Percentiles rank a stretch among this genome's conserved stretches.
phyloP scores from a whole-genome alignment of 2,329 filamentous ascomycete species.

The Aureobasidium sp. region DNA sequence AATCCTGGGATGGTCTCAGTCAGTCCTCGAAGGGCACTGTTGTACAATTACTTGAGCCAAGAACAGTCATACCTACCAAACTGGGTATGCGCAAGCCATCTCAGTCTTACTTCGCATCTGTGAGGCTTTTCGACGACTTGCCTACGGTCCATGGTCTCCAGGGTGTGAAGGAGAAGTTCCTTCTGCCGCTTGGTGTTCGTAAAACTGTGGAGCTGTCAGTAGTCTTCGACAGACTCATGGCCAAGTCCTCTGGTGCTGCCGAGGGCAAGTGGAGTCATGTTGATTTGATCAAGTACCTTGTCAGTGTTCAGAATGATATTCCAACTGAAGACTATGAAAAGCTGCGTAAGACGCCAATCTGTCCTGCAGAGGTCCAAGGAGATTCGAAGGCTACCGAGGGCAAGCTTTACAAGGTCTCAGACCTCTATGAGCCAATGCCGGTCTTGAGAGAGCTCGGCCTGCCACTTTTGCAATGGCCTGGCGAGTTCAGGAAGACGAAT shows the following conservation, averaged over 20 bases:
- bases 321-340: conserved; percentile 73
- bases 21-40: conserved; percentile 59
- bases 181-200: conserved; percentile 75
- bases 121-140: conserved; percentile 90
- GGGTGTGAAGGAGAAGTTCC: conserved; percentile 83
- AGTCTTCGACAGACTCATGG: conserved; percentile 81
- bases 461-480: conserved; percentile 77
- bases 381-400: conserved; percentile 28
- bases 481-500: conserved; percentile 57
- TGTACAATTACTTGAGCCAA: conserved; percentile 55
- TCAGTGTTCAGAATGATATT: conserved; percentile 85
- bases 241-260: conserved; percentile 44
- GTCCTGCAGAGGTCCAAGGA: conserved; percentile 60
- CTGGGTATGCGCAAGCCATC: conserved; percentile 77
- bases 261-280: conserved; percentile 76
- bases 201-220: conserved; percentile 94
- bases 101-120: conserved; percentile 88
- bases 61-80: conserved; percentile 82
- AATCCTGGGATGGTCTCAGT: conserved; percentile 79
- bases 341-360: conserved; percentile 70
- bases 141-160: conserved; percentile 71
- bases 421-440: conserved; percentile 75
- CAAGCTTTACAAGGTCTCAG: conserved; percentile 61
- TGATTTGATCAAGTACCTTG: conserved; percentile 88
- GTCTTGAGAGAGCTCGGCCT: conserved; percentile 62